Evolutionary conservation across 2,329 filamentous ascomycete genomes (phyloP).

Genomic region (Ophioceras dolichostomum): DNA sequence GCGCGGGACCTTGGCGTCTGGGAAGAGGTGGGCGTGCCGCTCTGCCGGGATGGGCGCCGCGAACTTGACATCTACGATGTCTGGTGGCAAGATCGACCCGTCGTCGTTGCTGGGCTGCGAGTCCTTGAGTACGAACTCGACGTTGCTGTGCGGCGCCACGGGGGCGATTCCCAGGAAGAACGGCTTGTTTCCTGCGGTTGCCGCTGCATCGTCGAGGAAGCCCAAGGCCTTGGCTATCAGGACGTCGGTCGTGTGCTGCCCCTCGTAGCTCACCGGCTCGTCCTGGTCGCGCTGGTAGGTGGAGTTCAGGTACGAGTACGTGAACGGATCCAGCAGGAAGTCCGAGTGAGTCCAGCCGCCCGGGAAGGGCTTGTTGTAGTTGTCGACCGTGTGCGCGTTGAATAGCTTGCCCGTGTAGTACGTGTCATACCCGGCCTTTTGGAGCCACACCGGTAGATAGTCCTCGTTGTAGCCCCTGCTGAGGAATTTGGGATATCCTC

Average conservation of each 20-base stretch:
- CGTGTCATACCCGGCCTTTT: slow-evolving; percentile 54
- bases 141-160: slow-evolving; percentile 51
- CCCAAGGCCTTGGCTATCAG: slow-evolving; percentile 44
- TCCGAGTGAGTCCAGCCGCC: slow-evolving; percentile 46
- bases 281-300: slow-evolving; percentile 45
- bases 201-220: slow-evolving; percentile 48
- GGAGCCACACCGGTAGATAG: slow-evolving; percentile 61
- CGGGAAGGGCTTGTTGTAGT: slow-evolving; percentile 45
- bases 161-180: slow-evolving; percentile 59
- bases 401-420: slow-evolving; percentile 66
- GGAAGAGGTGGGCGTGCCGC: slow-evolving; percentile 51
- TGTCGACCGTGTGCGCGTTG: slow-evolving; percentile 48
- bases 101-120: slow-evolving; percentile 2
- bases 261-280: slow-evolving; percentile 35
- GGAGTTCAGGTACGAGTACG: slow-evolving; percentile 51
- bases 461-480: slow-evolving; percentile 51
- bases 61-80: slow-evolving; percentile 11
- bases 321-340: slow-evolving; percentile 43
- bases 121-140: neutral
- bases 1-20: slow-evolving; percentile 45
- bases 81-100: slow-evolving; percentile 7
- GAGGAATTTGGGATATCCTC: slow-evolving; percentile 55
- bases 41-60: slow-evolving; percentile 43
- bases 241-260: slow-evolving; percentile 37
- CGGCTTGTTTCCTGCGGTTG: slow-evolving; percentile 30